Conservation (phyloP, 345 rosid species). For the Eucalyptus grandis region DNA sequence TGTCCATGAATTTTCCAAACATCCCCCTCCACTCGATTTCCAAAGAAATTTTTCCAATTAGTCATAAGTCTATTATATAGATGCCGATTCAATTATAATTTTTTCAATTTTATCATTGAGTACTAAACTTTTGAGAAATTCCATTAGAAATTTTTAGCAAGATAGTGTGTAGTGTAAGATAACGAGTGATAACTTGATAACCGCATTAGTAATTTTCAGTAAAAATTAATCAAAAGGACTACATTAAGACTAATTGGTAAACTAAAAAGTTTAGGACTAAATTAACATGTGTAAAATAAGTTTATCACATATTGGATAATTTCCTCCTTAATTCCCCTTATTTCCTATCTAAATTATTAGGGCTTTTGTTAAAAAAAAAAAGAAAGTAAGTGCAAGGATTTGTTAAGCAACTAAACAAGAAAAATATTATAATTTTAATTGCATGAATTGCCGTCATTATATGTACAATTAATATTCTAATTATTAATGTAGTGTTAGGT, state of each 20-base stretch:
- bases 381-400: neutral
- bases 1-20: neutral
- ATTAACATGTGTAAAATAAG: neutral
- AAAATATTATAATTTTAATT: neutral
- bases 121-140: too few relatives aligned
- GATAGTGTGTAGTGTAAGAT: neutral
- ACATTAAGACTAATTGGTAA: neutral
- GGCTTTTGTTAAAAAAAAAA: neutral
- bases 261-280: too few relatives aligned
- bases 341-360: neutral
- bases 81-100: too few relatives aligned
- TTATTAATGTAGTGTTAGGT: neutral
- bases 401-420: neutral
- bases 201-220: neutral
- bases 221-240: neutral
- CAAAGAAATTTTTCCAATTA: accelerated
- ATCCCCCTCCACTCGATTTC: neutral
- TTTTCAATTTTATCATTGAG: accelerated
- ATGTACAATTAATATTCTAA: neutral
- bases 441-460: neutral
- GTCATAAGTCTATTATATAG: accelerated
- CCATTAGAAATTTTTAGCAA: too few relatives aligned
- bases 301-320: neutral
- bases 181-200: accelerated
- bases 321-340: neutral